phyloP scores from a whole-genome alignment of 1,284 basidiomycete genomes.

The Ustilago lituana region DNA sequence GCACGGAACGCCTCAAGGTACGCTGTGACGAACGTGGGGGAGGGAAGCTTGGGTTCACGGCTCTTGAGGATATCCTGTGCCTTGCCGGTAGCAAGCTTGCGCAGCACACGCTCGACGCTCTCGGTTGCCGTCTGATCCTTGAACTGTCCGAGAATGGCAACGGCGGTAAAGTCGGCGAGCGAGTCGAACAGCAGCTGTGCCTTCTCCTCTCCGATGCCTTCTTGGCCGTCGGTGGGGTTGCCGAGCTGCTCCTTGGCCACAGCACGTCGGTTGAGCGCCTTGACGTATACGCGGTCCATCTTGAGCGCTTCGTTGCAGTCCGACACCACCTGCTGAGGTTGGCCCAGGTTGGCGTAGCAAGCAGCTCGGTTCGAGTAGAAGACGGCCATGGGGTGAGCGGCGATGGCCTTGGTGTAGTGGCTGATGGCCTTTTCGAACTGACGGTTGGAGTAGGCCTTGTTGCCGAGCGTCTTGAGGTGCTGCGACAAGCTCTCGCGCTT shows the following conservation, averaged over 20 bases:
- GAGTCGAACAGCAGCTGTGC: conserved; percentile 51
- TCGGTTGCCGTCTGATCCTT: conserved; percentile 80
- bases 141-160: conserved; percentile 93
- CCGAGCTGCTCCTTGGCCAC: conserved; percentile 84
- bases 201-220: conserved; percentile 56
- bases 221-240: conserved; percentile 75
- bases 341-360: conserved; percentile 89
- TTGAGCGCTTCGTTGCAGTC: conserved; percentile 91
- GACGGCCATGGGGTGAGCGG: conserved; percentile 90
- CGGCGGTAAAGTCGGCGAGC: conserved; percentile 84
- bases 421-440: conserved; percentile 81
- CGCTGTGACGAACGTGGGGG: conserved; percentile 90
- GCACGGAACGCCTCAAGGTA: conserved; percentile 97
- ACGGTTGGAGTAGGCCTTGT: conserved; percentile 83
- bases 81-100: conserved; percentile 80
- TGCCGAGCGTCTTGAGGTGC: conserved; percentile 86
- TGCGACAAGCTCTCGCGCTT: conserved; percentile 77
- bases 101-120: conserved; percentile 90
- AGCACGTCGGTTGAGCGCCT: conserved; percentile 92
- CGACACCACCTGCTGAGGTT: conserved; percentile 83
- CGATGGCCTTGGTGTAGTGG: conserved; percentile 81
- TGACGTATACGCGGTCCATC: conserved; percentile 87
- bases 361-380: conserved; percentile 98
- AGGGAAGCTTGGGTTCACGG: conserved; percentile 85
- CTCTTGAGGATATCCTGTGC: conserved; percentile 78